Base-by-base conservation (phyloP, 768 basidiomycete genomes). In the Suillus tomentosus region DNA sequence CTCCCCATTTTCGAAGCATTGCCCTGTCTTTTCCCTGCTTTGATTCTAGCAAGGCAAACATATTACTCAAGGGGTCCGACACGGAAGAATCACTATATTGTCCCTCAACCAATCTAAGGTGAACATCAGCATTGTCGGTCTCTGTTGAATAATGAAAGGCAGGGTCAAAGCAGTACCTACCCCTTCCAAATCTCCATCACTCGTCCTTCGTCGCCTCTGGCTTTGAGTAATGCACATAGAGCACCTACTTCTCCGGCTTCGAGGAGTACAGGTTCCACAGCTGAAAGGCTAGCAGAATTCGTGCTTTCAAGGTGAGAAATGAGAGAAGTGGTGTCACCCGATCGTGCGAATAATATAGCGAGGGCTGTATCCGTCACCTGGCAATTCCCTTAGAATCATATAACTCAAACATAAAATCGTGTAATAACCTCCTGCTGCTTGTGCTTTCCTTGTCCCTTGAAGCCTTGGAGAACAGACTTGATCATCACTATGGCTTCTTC, bases 401-500 rank as follows among this genome's bases (percentile, higher is more conserved):
- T 90, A 89, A 1, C 94, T 72, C 62, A 82, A 80, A 65, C 85
- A 86, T 5, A 92, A 77, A 0, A 86, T 85, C 58, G 82, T 82
- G 70, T 87, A 89, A 63, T 86, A 84, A 5, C 85, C 81, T 3
- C 78, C 79, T 36, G 72, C 58, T 63, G 80, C 76, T 37, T 94
- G 77, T 24, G 83, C 75, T 1, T 82, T 75, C 72, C 91, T 91
- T 7, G 92, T 79, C 72, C 94, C 92, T 1, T 78, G 70, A 1
- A 91, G 65, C 86, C 88, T 64, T 82, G 83, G 66, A 95, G 76
- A 66, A 92, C 89, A 14, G 74, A 75, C 65, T 86, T 82, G 45
- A 97, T 78, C 92, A 95, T 96, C 47, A 91, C 87, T 51, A 79
- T 78, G 6, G 95, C 92, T 17, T 89, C 85, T 61, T 79, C 79